phyloP scores from a whole-genome alignment of 1,139 yeast genomes.

The Pichia kudriavzevii region DNA sequence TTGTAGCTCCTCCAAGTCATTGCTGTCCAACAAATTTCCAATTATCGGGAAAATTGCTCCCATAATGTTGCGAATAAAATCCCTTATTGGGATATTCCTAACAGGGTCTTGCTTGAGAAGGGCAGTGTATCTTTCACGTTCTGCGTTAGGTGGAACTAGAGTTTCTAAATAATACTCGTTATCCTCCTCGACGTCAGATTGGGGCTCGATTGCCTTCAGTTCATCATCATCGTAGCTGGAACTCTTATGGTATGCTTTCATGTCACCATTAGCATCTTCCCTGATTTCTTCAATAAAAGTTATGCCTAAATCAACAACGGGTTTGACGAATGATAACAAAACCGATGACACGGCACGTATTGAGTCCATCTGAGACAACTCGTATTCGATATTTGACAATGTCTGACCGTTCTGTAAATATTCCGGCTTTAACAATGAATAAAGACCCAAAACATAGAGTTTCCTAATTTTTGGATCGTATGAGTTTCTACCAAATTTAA shows the following conservation, averaged over 20 bases:
- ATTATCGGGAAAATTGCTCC: slow-evolving; percentile 1
- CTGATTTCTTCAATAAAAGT: slow-evolving; percentile 67
- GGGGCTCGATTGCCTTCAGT: slow-evolving; percentile 28
- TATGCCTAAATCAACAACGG: slow-evolving; percentile 47
- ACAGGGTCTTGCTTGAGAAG: slow-evolving; percentile 52
- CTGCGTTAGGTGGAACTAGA: slow-evolving; percentile 41
- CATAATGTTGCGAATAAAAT: too few species aligned
- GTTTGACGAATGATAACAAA: slow-evolving; percentile 34
- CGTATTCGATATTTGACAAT: slow-evolving; percentile 19
- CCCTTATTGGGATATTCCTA: too few species aligned
- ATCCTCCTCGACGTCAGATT: slow-evolving; percentile 20
- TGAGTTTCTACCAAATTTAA: slow-evolving; percentile 16
- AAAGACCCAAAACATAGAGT: slow-evolving; percentile 22
- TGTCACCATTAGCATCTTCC: slow-evolving; percentile 50
- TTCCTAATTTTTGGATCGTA: slow-evolving; percentile 26
- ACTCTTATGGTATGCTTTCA: slow-evolving; percentile 55
- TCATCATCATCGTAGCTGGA: slow-evolving; percentile 48
- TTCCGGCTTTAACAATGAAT: slow-evolving; percentile 20
- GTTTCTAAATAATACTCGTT: slow-evolving; percentile 37
- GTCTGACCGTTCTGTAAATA: slow-evolving; percentile 3
- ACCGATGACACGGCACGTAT: slow-evolving; percentile 55
- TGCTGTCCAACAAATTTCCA: slow-evolving; percentile 1
- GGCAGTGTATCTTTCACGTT: slow-evolving; percentile 45
- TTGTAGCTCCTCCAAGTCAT: slow-evolving; percentile 4
- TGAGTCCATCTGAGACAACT: slow-evolving; percentile 26